Base-by-base conservation (phyloP, 1,284 basidiomycete species). In the Melanopsichium pennsylvanicum region DNA sequence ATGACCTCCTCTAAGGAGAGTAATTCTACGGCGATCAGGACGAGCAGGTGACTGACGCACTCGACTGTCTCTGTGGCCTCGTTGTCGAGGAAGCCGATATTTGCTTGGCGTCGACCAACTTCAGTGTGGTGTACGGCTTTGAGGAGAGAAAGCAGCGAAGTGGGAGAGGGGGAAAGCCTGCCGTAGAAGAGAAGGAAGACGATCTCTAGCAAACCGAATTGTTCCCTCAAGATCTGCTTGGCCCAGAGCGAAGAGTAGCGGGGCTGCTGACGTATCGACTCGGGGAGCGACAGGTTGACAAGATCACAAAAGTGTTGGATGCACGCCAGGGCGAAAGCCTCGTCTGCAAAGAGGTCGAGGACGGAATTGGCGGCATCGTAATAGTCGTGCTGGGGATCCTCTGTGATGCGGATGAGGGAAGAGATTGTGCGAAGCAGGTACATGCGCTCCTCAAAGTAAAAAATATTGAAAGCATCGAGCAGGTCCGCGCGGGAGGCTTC, bases 131-230 rank as follows among this genome's bases (percentile, higher is more conserved):
- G 89, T 5, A 88, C 87, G 2, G 86, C 84, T 54, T 87, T 84
- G 75, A 88, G 87, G 25, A 92, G 84, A 46, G 82, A 82, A 54
- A 86, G 83, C 23, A 91, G 87, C 51, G 89, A 79, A 2, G 84
- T 81, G 2, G 88, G 89, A 31, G 84, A 85, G 67, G 90, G 88
- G 0, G 88, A 82, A 7, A 87, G 86, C 57, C 87, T 88, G n/a
- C 86, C 87, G 87, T 89, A 92, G 86, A 91, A 88, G 3, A 88
- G 85, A 86, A 90, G 91, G 79, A 93, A 94, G 26, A 92, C 84
- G 29, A 92, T 86, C 73, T 94, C 92, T 38, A 93, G 83, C 19
- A 92, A 79, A 8, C 88, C 87, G 25, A 93, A 83, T 75, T 93
- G 92, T 78, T 93, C 90, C 74, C 86, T 87, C 16, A 87, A 79